Conservation (phyloP, 148 eudicot species). For the Silene latifolia region DNA sequence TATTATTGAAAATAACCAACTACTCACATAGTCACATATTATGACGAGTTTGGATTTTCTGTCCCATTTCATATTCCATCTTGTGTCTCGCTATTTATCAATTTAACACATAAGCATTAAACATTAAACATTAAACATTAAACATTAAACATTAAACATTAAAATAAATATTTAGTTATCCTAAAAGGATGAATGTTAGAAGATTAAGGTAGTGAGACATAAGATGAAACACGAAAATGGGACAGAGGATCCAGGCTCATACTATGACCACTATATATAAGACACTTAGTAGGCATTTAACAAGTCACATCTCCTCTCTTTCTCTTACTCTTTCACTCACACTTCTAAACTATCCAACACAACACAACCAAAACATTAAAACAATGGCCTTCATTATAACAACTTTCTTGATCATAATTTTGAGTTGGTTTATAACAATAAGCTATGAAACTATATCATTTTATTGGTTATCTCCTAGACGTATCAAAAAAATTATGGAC, state of each 20-base stretch:
- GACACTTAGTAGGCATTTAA: background rate
- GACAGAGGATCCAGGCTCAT: too few species aligned
- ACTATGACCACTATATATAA: conserved; percentile 4
- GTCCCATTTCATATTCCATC: too few species aligned
- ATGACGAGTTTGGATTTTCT: too few species aligned
- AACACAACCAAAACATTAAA: background rate
- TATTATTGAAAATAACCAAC: background rate
- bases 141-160: too few species aligned
- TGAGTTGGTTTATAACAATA: conserved; percentile 36
- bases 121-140: too few species aligned
- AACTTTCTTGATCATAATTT: conserved; percentile 22
- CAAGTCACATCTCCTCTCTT: conserved; percentile 17
- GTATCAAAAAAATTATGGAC: conserved; percentile 60
- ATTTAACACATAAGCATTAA: too few species aligned
- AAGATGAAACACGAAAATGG: too few species aligned
- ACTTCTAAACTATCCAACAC: background rate
- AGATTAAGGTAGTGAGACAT: too few species aligned
- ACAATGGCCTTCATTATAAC: conserved; percentile 19
- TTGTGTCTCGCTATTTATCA: too few species aligned
- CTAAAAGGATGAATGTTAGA: too few species aligned
- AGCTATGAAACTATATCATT: conserved; percentile 45
- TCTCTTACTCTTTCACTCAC: background rate
- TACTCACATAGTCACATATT: background rate
- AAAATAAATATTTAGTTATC: too few species aligned
- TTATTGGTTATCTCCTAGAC: conserved; percentile 66